Percentiles rank a stretch among this genome's conserved stretches.
These are phyloP conservation scores for Nemophila menziesii DNA, from an alignment of 257 asterid species.

Conservation along the genomic window DNA sequence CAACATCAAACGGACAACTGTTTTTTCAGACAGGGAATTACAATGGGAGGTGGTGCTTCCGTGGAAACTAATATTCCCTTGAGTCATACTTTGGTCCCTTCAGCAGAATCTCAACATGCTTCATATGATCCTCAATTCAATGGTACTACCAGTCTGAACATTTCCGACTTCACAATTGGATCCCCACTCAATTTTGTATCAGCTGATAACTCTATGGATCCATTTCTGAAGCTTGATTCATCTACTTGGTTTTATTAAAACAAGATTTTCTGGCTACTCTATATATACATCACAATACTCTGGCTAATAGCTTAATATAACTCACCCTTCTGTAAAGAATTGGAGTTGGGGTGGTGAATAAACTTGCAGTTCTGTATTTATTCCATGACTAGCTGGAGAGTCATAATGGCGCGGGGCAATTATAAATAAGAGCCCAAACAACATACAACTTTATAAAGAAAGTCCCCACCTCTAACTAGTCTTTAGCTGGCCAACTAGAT, in stretches of 20 bases:
- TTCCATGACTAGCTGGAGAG: too few species aligned
- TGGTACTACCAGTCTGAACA: constrained; percentile 3
- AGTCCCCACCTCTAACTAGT: too few species aligned
- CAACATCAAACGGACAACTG: background rate
- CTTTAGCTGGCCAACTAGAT: too few species aligned
- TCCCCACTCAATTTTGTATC: constrained; percentile 6
- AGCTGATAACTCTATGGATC: constrained; percentile 18
- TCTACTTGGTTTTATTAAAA: constrained; percentile 14
- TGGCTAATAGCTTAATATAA: too few species aligned
- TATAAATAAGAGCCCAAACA: too few species aligned
- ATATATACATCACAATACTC: too few species aligned
- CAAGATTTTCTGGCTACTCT: too few species aligned
- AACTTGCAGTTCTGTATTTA: too few species aligned
- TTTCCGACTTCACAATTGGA: background rate
- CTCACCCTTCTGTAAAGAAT: too few species aligned
- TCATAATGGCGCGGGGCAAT: too few species aligned
- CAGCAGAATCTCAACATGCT: constrained; percentile 25
- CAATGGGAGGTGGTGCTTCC: constrained; percentile 12
- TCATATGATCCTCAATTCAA: constrained; percentile 17
- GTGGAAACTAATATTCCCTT: constrained; percentile 20
- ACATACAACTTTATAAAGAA: too few species aligned
- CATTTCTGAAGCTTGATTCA: constrained; percentile 10
- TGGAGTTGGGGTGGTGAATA: too few species aligned
- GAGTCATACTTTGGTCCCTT: constrained; percentile 14
- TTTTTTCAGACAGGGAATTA: constrained; percentile 14